Evolutionary conservation across 179 eudicot species (phyloP).

Genomic region (Beta macrorhiza): DNA sequence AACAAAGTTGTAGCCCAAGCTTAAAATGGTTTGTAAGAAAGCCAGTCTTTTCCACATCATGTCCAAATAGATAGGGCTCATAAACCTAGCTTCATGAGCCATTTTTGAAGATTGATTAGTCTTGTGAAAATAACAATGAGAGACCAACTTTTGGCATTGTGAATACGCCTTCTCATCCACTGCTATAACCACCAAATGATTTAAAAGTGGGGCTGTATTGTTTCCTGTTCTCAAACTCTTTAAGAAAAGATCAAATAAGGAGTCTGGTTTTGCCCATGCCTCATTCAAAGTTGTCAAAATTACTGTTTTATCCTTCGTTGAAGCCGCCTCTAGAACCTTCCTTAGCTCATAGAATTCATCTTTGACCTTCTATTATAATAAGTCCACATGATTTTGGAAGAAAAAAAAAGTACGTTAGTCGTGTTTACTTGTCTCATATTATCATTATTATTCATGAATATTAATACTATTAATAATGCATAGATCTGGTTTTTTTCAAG

Average conservation of each 20-base stretch:
- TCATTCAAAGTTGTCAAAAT: constrained; percentile 50
- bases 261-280: constrained; percentile 60
- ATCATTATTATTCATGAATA: too few relatives aligned
- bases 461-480: too few relatives aligned
- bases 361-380: neutral
- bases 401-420: too few relatives aligned
- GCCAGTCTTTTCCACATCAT: constrained; percentile 35
- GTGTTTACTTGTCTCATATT: too few relatives aligned
- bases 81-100: constrained; percentile 30
- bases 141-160: constrained; percentile 37
- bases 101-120: constrained; percentile 19
- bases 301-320: constrained; percentile 42
- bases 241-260: constrained; percentile 46
- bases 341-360: constrained; percentile 20
- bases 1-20: constrained; percentile 41
- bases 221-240: constrained; percentile 54
- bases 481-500: too few relatives aligned
- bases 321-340: constrained; percentile 31
- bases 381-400: neutral
- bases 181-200: constrained; percentile 46
- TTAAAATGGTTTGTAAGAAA: constrained; percentile 32
- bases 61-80: constrained; percentile 27
- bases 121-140: constrained; percentile 45
- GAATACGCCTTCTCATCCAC: constrained; percentile 46
- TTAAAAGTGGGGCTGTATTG: constrained; percentile 34